phyloP scores from a whole-genome alignment of 2,329 filamentous ascomycete species.

The Aspergillus hiratsukae region DNA sequence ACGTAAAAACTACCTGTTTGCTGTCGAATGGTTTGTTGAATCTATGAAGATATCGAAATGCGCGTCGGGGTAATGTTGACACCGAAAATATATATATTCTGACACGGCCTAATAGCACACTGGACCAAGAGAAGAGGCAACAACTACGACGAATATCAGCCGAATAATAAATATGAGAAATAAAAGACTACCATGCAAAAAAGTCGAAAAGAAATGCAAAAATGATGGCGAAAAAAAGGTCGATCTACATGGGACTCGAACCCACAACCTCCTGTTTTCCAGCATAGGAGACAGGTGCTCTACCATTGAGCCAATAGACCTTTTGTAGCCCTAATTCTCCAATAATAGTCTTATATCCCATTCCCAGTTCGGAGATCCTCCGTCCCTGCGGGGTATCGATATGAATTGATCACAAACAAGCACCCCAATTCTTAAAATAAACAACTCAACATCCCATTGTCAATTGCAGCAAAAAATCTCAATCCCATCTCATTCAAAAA shows the following conservation, averaged over 20 bases:
- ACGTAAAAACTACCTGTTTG: too few species aligned
- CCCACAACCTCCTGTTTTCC: background rate
- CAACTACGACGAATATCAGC: too few species aligned
- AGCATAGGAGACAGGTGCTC: background rate
- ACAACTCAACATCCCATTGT: background rate
- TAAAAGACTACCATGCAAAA: background rate
- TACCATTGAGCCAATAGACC: background rate
- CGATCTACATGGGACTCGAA: background rate
- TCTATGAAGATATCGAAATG: too few species aligned
- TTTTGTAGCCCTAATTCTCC: background rate
- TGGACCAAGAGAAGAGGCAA: too few species aligned
- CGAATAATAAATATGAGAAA: background rate
- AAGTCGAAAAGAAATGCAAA: background rate
- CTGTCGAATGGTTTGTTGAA: too few species aligned
- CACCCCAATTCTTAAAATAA: background rate
- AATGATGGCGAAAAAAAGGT: background rate
- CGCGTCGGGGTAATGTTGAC: too few species aligned
- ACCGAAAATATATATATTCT: too few species aligned
- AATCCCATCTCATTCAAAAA: background rate
- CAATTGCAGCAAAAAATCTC: background rate
- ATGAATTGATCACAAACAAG: background rate
- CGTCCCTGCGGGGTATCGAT: background rate
- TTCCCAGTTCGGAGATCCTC: rapidly evolving
- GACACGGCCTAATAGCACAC: too few species aligned
- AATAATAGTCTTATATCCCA: background rate